Percentiles rank a stretch among this genome's conserved stretches.
These are phyloP conservation scores for Anthoceros angustus DNA, from an alignment of 225 moss, liverwort and hornwort species.

Conservation along the genomic window DNA sequence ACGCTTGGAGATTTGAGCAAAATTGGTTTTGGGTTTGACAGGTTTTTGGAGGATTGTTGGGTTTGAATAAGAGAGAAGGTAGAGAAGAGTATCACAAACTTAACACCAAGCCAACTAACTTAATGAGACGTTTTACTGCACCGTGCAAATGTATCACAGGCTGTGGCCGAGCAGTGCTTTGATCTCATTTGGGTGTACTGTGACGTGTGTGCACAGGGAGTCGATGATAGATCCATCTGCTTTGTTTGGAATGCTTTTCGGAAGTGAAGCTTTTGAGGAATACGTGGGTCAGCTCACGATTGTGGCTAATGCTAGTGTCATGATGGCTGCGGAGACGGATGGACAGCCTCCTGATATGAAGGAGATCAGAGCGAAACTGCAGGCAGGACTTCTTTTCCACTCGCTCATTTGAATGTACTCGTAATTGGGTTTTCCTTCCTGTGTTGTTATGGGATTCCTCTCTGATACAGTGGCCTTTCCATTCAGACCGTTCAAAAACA, in stretches of 20 bases:
- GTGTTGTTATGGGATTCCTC: conserved; percentile 6
- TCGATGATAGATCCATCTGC: conserved; percentile 38
- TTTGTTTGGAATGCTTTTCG: conserved; percentile 46
- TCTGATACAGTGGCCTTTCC: conserved; percentile 2
- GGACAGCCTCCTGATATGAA: conserved; percentile 28
- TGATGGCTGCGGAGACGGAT: conserved; percentile 30
- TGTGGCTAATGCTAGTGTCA: conserved; percentile 48
- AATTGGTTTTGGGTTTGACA: neutral
- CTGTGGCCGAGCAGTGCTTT: no score
- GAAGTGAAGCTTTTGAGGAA: conserved; percentile 39
- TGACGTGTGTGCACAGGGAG: conserved; percentile 15
- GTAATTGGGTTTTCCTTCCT: neutral
- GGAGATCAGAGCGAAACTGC: conserved; percentile 25
- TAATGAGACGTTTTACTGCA: neutral
- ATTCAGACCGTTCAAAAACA: conserved; percentile 50
- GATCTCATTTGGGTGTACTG: neutral
- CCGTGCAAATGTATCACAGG: neutral
- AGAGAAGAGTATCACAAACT: no score
- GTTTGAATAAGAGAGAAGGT: neutral
- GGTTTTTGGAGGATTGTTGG: neutral
- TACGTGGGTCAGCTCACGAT: conserved; percentile 49
- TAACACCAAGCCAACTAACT: no score
- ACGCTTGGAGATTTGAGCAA: neutral
- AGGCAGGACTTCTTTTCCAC: conserved; percentile 19
- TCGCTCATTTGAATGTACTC: conserved; percentile 6